phyloP scores from a whole-genome alignment of 2,329 filamentous ascomycete species.

The Epichloe festucae region DNA sequence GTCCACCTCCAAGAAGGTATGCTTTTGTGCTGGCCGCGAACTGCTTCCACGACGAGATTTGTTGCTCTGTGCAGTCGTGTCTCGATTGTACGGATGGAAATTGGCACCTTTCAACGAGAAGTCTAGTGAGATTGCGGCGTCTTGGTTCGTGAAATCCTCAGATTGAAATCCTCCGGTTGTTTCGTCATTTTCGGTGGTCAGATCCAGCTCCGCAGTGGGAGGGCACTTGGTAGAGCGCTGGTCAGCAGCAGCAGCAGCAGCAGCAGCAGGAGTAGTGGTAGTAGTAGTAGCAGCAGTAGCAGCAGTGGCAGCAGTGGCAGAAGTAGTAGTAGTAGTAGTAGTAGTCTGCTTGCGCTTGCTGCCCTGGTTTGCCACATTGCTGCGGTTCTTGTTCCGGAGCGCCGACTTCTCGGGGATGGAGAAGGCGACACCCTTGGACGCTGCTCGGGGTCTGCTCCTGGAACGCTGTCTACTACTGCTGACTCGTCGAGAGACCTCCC shows the following conservation, averaged over 20 bases:
- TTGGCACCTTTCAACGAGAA: constrained; percentile 13
- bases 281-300: not conserved
- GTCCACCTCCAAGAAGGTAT: constrained; percentile 11
- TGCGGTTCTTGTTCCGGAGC: constrained; percentile 13
- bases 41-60: constrained; percentile 13
- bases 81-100: constrained; percentile 4
- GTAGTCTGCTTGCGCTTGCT: constrained; percentile 25
- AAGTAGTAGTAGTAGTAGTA: not conserved
- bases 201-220: constrained; percentile 13
- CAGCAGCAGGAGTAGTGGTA: not conserved
- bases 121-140: constrained; percentile 21
- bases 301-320: not conserved
- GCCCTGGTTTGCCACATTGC: constrained; percentile 26
- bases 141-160: constrained; percentile 21
- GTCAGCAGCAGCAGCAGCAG: not conserved
- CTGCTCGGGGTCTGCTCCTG: constrained; percentile 12
- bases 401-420: constrained; percentile 25
- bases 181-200: constrained; percentile 21
- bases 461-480: constrained; percentile 16
- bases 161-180: constrained; percentile 21
- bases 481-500: constrained; percentile 17
- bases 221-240: constrained; percentile 1
- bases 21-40: constrained; percentile 15
- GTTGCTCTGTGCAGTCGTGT: constrained; percentile 13
- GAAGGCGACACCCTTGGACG: constrained; percentile 24